phyloP scores from a whole-genome alignment of 2,329 filamentous ascomycete species.

The Epichloe bromicola region DNA sequence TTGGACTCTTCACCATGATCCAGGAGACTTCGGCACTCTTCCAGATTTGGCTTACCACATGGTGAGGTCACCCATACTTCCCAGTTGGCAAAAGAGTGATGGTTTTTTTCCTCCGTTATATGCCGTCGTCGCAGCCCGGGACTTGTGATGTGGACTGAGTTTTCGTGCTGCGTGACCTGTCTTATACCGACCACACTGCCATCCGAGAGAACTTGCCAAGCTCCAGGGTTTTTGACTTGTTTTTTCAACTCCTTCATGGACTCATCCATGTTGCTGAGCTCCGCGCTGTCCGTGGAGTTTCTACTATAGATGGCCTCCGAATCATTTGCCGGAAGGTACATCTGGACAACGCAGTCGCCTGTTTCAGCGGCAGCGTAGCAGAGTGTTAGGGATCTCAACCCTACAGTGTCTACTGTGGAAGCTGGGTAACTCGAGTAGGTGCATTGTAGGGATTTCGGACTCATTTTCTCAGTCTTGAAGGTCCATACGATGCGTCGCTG shows the following conservation, averaged over 20 bases:
- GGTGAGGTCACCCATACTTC: constrained; percentile 42
- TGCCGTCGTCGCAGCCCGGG: constrained; percentile 2
- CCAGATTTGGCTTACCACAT: constrained; percentile 28
- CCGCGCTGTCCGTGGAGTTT: constrained; percentile 23
- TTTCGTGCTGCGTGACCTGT: constrained; percentile 20
- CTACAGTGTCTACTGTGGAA: constrained; percentile 38
- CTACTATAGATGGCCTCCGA: constrained; percentile 44
- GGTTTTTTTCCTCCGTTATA: neutral
- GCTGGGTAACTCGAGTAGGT: constrained; percentile 34
- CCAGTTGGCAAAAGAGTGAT: constrained; percentile 23
- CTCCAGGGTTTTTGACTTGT: constrained; percentile 47
- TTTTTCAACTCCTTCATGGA: constrained; percentile 38
- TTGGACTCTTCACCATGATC: constrained; percentile 27
- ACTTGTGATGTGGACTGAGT: neutral
- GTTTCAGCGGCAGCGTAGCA: constrained; percentile 48
- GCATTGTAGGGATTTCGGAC: constrained; percentile 45
- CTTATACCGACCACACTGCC: constrained; percentile 53
- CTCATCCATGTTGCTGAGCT: constrained; percentile 36
- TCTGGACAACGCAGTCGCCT: constrained; percentile 51
- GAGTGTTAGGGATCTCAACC: constrained; percentile 50
- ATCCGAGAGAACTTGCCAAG: constrained; percentile 49
- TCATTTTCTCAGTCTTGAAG: constrained; percentile 45
- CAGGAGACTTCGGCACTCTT: constrained; percentile 33
- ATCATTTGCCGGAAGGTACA: constrained; percentile 41
- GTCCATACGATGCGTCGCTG: constrained; percentile 40